Base-by-base conservation (phyloP, 2,329 filamentous ascomycete species). In the Bisporella sp. region DNA sequence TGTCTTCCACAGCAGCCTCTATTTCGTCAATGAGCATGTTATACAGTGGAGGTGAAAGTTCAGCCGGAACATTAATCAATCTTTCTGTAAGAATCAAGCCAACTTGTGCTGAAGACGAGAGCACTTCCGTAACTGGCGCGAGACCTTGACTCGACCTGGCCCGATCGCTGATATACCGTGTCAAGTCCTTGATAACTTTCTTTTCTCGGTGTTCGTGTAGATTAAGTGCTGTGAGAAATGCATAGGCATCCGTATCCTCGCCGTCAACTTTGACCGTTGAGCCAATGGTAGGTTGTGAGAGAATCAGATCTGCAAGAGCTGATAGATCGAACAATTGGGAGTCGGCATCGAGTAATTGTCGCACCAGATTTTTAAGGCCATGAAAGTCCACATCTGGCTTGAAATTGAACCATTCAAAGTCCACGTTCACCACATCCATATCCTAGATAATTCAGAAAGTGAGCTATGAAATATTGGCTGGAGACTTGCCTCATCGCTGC, bases 381-480 rank as follows among this genome's bases (percentile, higher is more conserved):
- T 97, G 92, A 69, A 97, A 97, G 69, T 99, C 93, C 61, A 95
- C 78, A 6, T 87, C 82, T 2, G 87, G 77, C 61, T 93, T 85
- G 55, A 92, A 95, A 71, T 96, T 95, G 73, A 97, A 99, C 87
- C 90, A 97, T 73, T 99, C 93, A 64, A 99, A 99, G 58, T 97
- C 92, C 51, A 97, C 90, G 65, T 97, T 85, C 58, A 99, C 82
- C 68, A 92, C 86, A 66, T 96, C 87, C 64, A 90, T 86, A 63
- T 96, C 89, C 88, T 95, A 49, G 5, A 35, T 5, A 6, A 28
- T 32, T 37, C 11, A 5, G 12, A 54, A 21, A 57, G 52, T 39
- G 45, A 54, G 37, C 52, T 50, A 28, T 28, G 31, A 35, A 31
- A 41, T 41, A 37, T 44, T 28, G 33, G 32, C 6, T 8, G 21